Conservation (phyloP, 192 early-diverging fungal genomes). For the Umbelopsis isabellina region DNA sequence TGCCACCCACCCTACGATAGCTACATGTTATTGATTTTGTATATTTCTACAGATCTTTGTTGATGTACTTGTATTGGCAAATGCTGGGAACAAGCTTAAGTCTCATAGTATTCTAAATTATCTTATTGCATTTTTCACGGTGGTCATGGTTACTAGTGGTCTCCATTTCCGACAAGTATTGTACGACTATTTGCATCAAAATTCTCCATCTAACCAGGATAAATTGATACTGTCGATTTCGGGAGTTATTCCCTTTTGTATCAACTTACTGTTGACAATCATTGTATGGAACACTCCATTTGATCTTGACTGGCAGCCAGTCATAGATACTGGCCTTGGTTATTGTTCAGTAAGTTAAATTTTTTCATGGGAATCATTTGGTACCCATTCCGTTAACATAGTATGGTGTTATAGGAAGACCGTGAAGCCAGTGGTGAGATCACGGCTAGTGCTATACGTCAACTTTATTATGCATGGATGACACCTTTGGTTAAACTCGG, state of each 20-base stretch:
- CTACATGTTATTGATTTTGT: neutral
- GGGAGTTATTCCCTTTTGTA: neutral
- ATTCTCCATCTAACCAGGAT: neutral
- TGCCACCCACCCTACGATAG: neutral
- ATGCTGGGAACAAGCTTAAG: conserved; percentile 5
- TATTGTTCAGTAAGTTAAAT: conserved; percentile 15
- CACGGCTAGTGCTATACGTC: neutral
- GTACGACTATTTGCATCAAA: neutral
- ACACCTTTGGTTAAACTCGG: conserved; percentile 7
- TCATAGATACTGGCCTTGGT: conserved; percentile 13
- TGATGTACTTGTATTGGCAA: conserved; percentile 1
- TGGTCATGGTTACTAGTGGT: neutral
- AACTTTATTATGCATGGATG: conserved; percentile 19
- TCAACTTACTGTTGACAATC: neutral
- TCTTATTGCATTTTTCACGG: neutral
- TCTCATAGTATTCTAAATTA: conserved; percentile 2
- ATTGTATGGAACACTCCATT: neutral
- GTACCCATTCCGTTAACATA: neutral
- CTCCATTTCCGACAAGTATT: conserved; percentile 7
- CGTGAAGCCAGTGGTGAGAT: neutral
- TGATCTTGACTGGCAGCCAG: conserved; percentile 14
- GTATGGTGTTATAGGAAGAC: neutral
- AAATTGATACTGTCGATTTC: conserved; percentile 1
- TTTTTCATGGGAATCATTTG: neutral
- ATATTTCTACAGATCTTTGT: neutral